Evolutionary conservation across 2,329 filamentous ascomycete species (phyloP).

Genomic region (Phialophora expanda): DNA sequence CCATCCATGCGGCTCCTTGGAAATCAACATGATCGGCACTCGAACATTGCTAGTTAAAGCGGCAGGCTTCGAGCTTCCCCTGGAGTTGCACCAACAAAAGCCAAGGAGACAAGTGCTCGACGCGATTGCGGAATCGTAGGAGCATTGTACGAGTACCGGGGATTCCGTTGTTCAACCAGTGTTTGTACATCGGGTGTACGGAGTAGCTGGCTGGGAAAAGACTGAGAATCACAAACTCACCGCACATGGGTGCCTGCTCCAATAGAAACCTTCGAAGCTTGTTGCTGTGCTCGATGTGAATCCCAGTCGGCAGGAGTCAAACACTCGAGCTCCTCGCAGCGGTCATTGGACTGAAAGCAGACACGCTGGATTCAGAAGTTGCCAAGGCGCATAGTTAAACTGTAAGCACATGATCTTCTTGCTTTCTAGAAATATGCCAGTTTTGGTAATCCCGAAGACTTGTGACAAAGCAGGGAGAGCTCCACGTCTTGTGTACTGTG

Average conservation of each 20-base stretch:
- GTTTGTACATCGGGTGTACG: not conserved
- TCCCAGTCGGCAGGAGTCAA: not conserved
- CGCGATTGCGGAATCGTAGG: not conserved
- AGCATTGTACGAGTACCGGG: not conserved
- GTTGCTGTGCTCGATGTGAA: not conserved
- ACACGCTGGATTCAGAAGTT: not conserved
- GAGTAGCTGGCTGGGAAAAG: not conserved
- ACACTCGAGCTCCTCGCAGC: not conserved
- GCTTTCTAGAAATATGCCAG: conserved; percentile 10
- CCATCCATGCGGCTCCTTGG: not conserved
- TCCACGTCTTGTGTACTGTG: not conserved
- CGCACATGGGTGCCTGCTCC: not conserved
- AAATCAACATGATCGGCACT: not conserved
- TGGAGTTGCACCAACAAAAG: not conserved
- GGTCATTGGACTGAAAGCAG: not conserved
- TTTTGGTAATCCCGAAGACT: not conserved
- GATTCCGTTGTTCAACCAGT: conserved; percentile 1
- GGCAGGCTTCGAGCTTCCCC: not conserved
- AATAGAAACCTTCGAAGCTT: not conserved
- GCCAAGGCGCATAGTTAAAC: not conserved
- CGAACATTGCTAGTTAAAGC: not conserved
- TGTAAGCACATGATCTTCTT: not conserved
- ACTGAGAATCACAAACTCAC: not conserved
- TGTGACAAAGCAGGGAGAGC: not conserved
- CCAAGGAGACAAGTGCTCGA: not conserved